phyloP scores from a whole-genome alignment of 805 yeast genomes.

The Teunomyces aglyptinius region DNA sequence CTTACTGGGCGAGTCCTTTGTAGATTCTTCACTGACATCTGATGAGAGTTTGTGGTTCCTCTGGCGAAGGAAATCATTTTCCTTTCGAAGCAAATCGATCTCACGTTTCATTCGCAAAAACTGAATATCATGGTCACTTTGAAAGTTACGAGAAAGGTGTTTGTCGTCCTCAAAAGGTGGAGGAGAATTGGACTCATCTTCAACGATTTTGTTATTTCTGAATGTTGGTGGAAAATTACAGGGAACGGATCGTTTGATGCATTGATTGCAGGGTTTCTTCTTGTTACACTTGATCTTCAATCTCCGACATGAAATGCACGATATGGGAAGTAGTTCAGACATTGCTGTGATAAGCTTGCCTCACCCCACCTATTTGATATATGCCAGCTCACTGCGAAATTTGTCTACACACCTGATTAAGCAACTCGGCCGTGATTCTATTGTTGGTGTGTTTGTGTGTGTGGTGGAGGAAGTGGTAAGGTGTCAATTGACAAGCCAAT shows the following conservation, averaged over 20 bases:
- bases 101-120: slow-evolving; percentile 11
- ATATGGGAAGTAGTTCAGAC: slow-evolving; percentile 31
- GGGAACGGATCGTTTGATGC: slow-evolving; percentile 32
- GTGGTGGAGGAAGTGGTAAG: background rate
- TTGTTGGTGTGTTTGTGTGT: background rate
- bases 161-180: background rate
- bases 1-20: background rate
- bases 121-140: background rate
- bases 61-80: slow-evolving; percentile 18
- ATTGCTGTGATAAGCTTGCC: slow-evolving; percentile 7
- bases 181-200: slow-evolving; percentile 12
- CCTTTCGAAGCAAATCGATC: slow-evolving; percentile 17
- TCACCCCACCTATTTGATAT: slow-evolving; percentile 1
- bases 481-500: background rate
- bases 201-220: slow-evolving; percentile 37
- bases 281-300: slow-evolving; percentile 36
- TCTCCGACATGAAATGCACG: slow-evolving; percentile 36
- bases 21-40: slow-evolving; percentile 5
- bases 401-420: background rate
- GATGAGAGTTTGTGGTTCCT: slow-evolving; percentile 18
- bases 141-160: background rate
- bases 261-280: slow-evolving; percentile 41
- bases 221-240: slow-evolving; percentile 49
- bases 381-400: slow-evolving; percentile 1
- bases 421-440: background rate